Evolutionary conservation across 2,329 filamentous ascomycete species (phyloP), one percentile per base, ranked within the genome.

Genomic region (Monosporascus sp.): DNA sequence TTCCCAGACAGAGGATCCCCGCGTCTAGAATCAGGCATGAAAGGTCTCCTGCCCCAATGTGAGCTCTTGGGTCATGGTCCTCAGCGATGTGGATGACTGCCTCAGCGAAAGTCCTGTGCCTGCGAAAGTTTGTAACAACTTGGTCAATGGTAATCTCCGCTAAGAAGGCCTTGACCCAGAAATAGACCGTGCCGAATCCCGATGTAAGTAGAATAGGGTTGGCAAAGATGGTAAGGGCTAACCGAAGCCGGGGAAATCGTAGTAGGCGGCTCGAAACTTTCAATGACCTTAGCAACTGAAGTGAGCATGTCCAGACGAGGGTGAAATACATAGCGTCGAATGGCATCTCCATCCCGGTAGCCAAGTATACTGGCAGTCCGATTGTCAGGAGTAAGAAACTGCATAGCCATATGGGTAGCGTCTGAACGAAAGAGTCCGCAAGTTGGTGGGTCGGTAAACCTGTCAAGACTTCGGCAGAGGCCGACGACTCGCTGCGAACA

Each of bases 11-110:
- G 24, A 64, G 60, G 31, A 69, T 67, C 9, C 67, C 67, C 5
- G 66, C 65, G 31, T 69, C 66, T 8, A 69, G 52, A 9, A 69
- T 51, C 2, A 62, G 56, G 8, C 56, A 54, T 8, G 65, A 60
- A 7, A 68, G 52, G 45, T 69, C 66, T 19, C 66, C 67, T 7
- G 66, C 64, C 3, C 67, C 67, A 16, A 69, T 56, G 38, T 67
- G 54, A 5, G 46, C 50, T 2, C 48, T 40, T 3, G 61, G 6
- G 35, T 55, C 48, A 22, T 52, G 48, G 14, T 59, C 58, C 5
- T 53, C 14, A 5, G 41, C 20, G 19, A 62, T 47, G n/a, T 57
- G 52, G n/a, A 56, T 46, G 17, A 68, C 52, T 51, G 63, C 45
- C 24, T 61, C 52, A 1, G 66, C 60, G 38, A 67, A 54, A 4